Percentiles rank a stretch among this genome's conserved stretches.
phyloP scores from a whole-genome alignment of 2,329 filamentous ascomycete genomes.

The Microsporum canis region DNA sequence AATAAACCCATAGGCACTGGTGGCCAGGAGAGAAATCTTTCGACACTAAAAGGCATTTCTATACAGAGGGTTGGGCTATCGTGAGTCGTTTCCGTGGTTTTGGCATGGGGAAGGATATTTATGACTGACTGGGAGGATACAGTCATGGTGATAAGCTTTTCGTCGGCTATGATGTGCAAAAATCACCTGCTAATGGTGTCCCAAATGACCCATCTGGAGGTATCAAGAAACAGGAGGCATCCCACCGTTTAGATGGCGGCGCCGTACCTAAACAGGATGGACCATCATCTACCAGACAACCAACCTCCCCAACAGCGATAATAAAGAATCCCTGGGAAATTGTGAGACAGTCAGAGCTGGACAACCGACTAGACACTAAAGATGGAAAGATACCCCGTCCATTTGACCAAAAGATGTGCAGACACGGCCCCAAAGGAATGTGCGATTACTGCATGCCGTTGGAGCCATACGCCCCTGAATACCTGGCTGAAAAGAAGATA shows the following conservation, averaged over 20 bases:
- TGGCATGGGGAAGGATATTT: background rate
- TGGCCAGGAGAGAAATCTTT: conserved; percentile 45
- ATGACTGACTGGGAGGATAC: background rate
- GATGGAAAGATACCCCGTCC: conserved; percentile 79
- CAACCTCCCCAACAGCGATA: conserved; percentile 45
- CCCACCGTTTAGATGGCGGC: conserved; percentile 30
- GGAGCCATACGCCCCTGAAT: conserved; percentile 82
- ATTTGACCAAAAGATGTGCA: conserved; percentile 75
- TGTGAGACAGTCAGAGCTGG: conserved; percentile 74
- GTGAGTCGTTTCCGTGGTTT: conserved; percentile 27
- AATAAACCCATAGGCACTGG: conserved; percentile 48
- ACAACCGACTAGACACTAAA: conserved; percentile 73
- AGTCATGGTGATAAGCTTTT: conserved; percentile 90
- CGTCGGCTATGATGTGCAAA: conserved; percentile 60
- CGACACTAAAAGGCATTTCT: conserved; percentile 42
- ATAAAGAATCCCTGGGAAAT: conserved; percentile 90
- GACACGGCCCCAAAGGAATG: conserved; percentile 94
- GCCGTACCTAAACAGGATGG: conserved; percentile 42
- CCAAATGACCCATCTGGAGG: conserved; percentile 17
- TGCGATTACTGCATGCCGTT: conserved; percentile 98
- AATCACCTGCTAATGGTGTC: conserved; percentile 41
- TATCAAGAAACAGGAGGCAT: conserved; percentile 16
- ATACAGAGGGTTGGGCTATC: conserved; percentile 48
- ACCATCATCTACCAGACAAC: conserved; percentile 47
- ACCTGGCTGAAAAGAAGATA: conserved; percentile 91